Percentiles rank a stretch among this genome's conserved stretches.
Evolutionary conservation across 2,329 filamentous ascomycete genomes (phyloP).

Genomic region (Arthrinium puccinioides): DNA sequence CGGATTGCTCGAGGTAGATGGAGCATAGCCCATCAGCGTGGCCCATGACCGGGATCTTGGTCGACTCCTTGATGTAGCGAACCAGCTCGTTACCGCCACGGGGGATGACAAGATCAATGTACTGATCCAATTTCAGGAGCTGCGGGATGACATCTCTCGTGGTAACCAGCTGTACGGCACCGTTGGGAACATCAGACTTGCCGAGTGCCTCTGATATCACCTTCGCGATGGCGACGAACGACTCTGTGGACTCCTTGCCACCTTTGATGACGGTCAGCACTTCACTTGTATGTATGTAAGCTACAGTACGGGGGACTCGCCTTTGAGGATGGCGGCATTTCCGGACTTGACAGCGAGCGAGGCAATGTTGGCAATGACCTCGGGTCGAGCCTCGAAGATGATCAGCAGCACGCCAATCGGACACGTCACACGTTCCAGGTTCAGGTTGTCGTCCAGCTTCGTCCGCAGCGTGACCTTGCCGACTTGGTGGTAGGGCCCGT

Average conservation of each 20-base stretch:
- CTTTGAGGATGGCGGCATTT: constrained; percentile 94
- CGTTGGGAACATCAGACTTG: constrained; percentile 69
- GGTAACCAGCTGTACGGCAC: constrained; percentile 86
- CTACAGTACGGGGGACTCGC: constrained; percentile 15
- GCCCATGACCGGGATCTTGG: constrained; percentile 90
- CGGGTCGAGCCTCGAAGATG: constrained; percentile 95
- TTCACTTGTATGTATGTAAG: background rate
- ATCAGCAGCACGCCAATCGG: constrained; percentile 97
- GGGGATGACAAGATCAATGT: constrained; percentile 93
- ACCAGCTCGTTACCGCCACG: constrained; percentile 87
- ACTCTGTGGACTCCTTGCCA: constrained; percentile 90
- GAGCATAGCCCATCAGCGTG: constrained; percentile 92
- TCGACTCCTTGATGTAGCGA: constrained; percentile 80
- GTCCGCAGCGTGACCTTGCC: constrained; percentile 80
- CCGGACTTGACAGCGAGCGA: constrained; percentile 94
- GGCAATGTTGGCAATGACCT: constrained; percentile 97
- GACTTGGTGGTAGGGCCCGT: constrained; percentile 43
- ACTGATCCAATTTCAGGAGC: constrained; percentile 75
- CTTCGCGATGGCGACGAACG: constrained; percentile 84
- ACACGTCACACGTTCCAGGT: constrained; percentile 81
- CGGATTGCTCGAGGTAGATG: constrained; percentile 76
- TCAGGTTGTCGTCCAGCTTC: constrained; percentile 75
- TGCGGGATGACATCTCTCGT: constrained; percentile 86
- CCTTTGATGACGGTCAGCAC: constrained; percentile 33
- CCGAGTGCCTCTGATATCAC: constrained; percentile 75